A percentile compares a stretch with the other conserved stretches of the same genome.
phyloP scores from a whole-genome alignment of 768 basidiomycete species.

The Termitomyces sp. region DNA sequence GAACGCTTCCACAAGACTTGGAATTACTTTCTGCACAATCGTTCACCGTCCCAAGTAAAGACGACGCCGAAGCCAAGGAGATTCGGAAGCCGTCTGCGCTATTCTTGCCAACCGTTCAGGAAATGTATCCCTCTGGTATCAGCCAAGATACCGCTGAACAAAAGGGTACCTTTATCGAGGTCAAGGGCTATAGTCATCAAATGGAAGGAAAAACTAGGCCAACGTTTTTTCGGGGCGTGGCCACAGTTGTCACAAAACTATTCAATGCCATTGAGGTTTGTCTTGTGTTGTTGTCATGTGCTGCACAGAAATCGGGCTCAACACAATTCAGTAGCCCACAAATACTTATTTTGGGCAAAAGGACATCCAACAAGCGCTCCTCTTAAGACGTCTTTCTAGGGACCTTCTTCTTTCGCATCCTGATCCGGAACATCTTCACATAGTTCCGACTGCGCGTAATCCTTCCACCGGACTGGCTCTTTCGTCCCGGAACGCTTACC shows the following conservation, averaged over 20 bases:
- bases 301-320: not conserved
- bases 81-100: slow-evolving; percentile 58
- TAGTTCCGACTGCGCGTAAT: slow-evolving; percentile 82
- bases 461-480: slow-evolving; percentile 69
- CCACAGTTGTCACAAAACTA: slow-evolving; percentile 91
- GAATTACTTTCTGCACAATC: slow-evolving; percentile 45
- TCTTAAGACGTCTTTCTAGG: slow-evolving; percentile 71
- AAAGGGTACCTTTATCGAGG: slow-evolving; percentile 87
- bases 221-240: slow-evolving; percentile 92
- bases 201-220: slow-evolving; percentile 92
- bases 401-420: slow-evolving; percentile 87
- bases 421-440: slow-evolving; percentile 65
- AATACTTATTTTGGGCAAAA: slow-evolving; percentile 97
- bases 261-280: slow-evolving; percentile 88
- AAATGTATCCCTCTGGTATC: slow-evolving; percentile 95
- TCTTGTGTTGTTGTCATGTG: not conserved
- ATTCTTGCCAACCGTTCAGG: slow-evolving; percentile 73
- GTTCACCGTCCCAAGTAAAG: slow-evolving; percentile 17
- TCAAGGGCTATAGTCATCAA: slow-evolving; percentile 86
- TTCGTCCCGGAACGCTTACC: slow-evolving; percentile 88
- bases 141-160: slow-evolving; percentile 69
- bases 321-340: slow-evolving; percentile 59
- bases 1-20: slow-evolving; percentile 78
- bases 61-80: slow-evolving; percentile 8
- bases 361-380: slow-evolving; percentile 93